Evolutionary conservation across 75 land plant genomes (phyloP), one percentile per base, ranked within the genome.

Genomic region (Adiantum capillusveneris): DNA sequence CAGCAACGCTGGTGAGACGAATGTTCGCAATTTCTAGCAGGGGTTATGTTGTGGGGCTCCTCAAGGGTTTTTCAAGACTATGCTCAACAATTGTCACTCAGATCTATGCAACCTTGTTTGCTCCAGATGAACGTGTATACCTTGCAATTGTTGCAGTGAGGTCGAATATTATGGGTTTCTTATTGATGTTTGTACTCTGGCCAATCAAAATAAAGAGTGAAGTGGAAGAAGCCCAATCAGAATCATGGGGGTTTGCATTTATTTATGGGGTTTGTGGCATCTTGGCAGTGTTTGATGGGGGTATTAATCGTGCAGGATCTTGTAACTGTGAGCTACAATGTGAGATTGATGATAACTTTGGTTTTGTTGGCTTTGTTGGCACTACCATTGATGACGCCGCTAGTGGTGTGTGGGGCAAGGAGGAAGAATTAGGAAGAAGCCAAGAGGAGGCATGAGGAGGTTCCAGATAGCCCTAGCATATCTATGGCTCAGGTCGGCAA

Each of bases 71-170:
- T 68, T 82, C 92, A 31, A 97, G 99, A 6, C 73, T 95, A 20
- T 55, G 84, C 56, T 97, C 97, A 22, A 92, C 99, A 25, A 90
- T 95, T 31, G 67, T 95, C 62, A 80, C 88, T 7, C 80, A 81
- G 43, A 60, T 84, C 28, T 95, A 90, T 67, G 62, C 86, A 0
- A 62, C 86, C 31, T 57, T 91, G 17, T 81, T 77, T 65, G 53
- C 80, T 30, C 97, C 99, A 20, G 81, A 90, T 63, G 76, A 87
- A 59, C 84, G 86, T 19, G 64, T 76, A 12, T 76, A 87, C 18
- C 85, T 95, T 19, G 81, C 87, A 65, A 79, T 87, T 81, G 87
- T 95, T 61, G 99, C 99, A 9, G 88, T 90, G n/a, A 82, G 84
- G 2, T 97, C 99, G 0, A 24, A 79, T 2, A 70, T 86, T 68